Base-by-base conservation (phyloP, 352 stramenopile species). In the Phytophthora chlamydospora region DNA sequence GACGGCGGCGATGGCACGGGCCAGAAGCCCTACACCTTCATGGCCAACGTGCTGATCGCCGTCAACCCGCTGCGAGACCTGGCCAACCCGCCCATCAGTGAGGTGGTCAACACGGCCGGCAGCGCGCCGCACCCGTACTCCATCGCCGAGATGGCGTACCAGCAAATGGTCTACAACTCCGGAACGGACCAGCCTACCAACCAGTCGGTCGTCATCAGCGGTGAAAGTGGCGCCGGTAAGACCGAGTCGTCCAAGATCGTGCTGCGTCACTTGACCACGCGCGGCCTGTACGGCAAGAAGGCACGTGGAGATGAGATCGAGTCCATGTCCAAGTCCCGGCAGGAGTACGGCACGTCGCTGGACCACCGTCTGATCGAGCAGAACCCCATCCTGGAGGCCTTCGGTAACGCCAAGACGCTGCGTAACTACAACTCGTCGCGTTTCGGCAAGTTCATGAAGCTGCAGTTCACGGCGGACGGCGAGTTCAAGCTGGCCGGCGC, bases 401-500 rank as follows among this genome's bases (percentile, higher is more conserved):
- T 98, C 71, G 96, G 96, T 58, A 98, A 98, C 69, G 94, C 92
- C 53, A 96, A 97, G 73, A 98, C 96, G 41, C 58, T 98, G 36
- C 81, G 92, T 14, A 98, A 98, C 77, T 75, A 94, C 86, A 98
- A 98, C 81, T 98, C 91, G 57, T 96, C 79, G 61, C 90, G 95
- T 55, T 98, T 98, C 57, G 95, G 95, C 60, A 98, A 98, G 78
- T 97, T 97, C 53, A 97, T 98, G 79, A 97, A 97, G 69, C 85
- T 98, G 31, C 90, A 97, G 71, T 98, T 98, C 72, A 96, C 96
- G 55, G 60, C 71, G 36, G 76, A 93, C 59, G 85, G 77, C 53
- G 70, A 92, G 47, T 94, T 96, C 58, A 92, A 88, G 68, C 77
- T 96, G 32, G 83, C 84, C 0, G 88, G 88, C 45, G 88, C 88